A percentile compares a stretch with the other conserved stretches of the same genome.
Evolutionary conservation across 2,329 filamentous ascomycete species (phyloP).

Genomic region (Fusarium stilboides): DNA sequence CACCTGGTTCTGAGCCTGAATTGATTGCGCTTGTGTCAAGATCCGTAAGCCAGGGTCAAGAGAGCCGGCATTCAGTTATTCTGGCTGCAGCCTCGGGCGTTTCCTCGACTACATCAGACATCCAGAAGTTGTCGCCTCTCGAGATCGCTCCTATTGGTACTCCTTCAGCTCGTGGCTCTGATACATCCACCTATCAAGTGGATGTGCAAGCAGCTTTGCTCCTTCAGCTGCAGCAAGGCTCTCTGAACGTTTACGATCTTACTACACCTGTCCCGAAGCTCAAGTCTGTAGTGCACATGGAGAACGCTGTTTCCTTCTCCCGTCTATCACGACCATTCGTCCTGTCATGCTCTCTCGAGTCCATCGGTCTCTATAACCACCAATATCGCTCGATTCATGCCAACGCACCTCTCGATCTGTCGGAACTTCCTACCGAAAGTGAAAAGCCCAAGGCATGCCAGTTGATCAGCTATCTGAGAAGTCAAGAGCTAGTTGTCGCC

Average conservation of each 20-base stretch:
- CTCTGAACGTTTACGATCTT: conserved; percentile 75
- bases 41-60: conserved; percentile 51
- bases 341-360: conserved; percentile 70
- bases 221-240: conserved; percentile 69
- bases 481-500: conserved; percentile 76
- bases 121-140: conserved; percentile 58
- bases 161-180: conserved; percentile 33
- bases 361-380: conserved; percentile 77
- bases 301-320: conserved; percentile 73
- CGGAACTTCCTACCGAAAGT: conserved; percentile 56
- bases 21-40: conserved; percentile 68
- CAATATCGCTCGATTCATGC: conserved; percentile 75
- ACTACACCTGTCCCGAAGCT: conserved; percentile 73
- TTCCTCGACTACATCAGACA: conserved; percentile 45
- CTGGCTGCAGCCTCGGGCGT: conserved; percentile 52
- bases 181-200: conserved; percentile 64
- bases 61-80: conserved; percentile 53
- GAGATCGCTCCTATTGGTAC: conserved; percentile 58
- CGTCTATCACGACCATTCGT: conserved; percentile 77
- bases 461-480: conserved; percentile 74
- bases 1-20: conserved; percentile 64
- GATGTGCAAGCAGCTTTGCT: conserved; percentile 76
- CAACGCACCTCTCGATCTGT: conserved; percentile 62
- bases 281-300: conserved; percentile 67
- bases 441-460: conserved; percentile 57